Base-by-base conservation (phyloP, 1,284 basidiomycete species). In the Kalmanozyma brasiliensis region DNA sequence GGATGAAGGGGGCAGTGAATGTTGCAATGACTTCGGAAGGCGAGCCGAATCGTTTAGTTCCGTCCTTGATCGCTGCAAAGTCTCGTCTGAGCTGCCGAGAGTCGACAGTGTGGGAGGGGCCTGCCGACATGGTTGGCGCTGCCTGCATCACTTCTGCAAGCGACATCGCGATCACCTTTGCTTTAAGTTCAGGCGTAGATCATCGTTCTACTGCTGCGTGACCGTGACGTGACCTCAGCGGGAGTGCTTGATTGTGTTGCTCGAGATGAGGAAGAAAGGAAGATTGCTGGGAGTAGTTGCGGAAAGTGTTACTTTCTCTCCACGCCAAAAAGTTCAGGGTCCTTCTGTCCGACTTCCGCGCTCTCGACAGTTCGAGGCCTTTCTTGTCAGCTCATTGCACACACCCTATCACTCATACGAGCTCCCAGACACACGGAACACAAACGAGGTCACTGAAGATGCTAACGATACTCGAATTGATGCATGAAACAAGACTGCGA, bases 271-370 rank as follows among this genome's bases (percentile, higher is more conserved):
- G 26, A 6, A 11, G 26, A 29, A 29, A 29, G 26, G 26, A 29
- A 29, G 26, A 29, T 29, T n/a, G n/a, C n/a, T n/a, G n/a, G n/a
- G n/a, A n/a, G 26, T 29, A 6, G 26, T 29, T 29, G 26, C 26
- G 26, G 11, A 17, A 30, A 20, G 20, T 17, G 14, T 14, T 16
- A 19, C 32, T 32, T 38, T 53, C 52, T 43, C 48, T 43, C 37
- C 33, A 24, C 10, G 29, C 16, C 36, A 37, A 30, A n/a, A n/a
- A 36, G 24, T 10, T 49, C 4, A 37, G 22, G 26, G 24, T 29
- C 11, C 52, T 55, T 62, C 49, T 52, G 24, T 22, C 60, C 60
- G 53, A 63, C 7, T 56, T 43, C 60, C 48, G 60, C 36, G 23
- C 29, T 22, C 19, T 23, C 10, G 22, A 16, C 40, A 3, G 11